Evolutionary conservation across 306 rosid genomes (phyloP), one percentile per base, ranked within the genome.

Genomic region (Prunus kanzakura): DNA sequence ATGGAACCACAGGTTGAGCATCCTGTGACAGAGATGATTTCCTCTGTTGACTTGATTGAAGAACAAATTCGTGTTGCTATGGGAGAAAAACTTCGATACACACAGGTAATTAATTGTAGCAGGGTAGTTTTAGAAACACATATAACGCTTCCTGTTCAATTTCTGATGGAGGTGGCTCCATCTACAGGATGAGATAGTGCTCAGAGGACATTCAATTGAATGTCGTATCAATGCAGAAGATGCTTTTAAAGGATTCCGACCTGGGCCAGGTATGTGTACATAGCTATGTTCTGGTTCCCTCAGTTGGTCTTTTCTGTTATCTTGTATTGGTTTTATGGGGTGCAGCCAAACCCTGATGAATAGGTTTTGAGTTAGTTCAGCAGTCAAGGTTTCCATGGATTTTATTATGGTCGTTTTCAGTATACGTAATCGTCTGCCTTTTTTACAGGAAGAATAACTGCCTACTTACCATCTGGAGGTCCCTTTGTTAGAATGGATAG

Each of bases 401-500:
- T 54, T 72, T 38, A 14, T 45, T 18, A 3, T 1, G 29, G 56
- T 58, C 5, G 2, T 8, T 43, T 65, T 19, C 18, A 35, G 15
- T 15, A n/a, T 6, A 38, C 47, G 2, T 25, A 4, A 25, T 49
- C 49, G 64, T 83, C 52, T 35, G 58, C 63, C 55, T 61, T 68
- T 45, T 66, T 73, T 81, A 84, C 93, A 95, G 99, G 99, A 79
- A 95, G 92, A 88, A 95, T 95, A 82, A 92, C 50, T 30, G 49
- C 95, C 47, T 92, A 95, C 88, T 76, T 92, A 85, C 97, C 98
- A 8, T 86, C 98, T 52, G 97, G 98, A 71, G 97, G 98, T 25
- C 98, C 98, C 69, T 95, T 95, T 87, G 98, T 95, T 57, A 88
- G 98, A 86, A 95, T 95, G 98, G 98, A 95, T 83, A 95, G 98